phyloP scores from a whole-genome alignment of 2,329 filamentous ascomycete species.

The Trichoderma endophyticum region DNA sequence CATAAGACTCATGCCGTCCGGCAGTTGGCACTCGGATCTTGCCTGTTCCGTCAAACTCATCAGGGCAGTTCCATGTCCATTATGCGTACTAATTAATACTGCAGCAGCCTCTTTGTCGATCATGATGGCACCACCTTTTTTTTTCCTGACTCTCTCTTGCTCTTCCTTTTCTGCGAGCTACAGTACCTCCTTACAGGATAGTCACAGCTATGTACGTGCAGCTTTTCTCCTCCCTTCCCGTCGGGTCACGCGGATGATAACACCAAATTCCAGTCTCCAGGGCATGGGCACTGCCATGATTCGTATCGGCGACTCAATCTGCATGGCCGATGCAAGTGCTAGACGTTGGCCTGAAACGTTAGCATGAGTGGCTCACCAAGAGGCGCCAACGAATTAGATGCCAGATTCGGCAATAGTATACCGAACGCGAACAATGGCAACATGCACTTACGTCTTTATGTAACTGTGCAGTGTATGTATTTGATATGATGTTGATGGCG shows the following conservation, averaged over 20 bases:
- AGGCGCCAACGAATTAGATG: not conserved
- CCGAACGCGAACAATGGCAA: not conserved
- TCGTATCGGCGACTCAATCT: not conserved
- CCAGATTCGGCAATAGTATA: not conserved
- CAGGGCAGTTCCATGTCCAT: not conserved
- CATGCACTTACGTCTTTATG: not conserved
- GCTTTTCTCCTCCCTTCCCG: not conserved
- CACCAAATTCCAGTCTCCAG: not conserved
- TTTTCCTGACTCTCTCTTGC: not conserved
- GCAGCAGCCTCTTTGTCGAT: slow-evolving; percentile 3
- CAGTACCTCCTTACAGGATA: not conserved
- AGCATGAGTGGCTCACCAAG: not conserved
- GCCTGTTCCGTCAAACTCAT: not conserved
- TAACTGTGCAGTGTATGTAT: not conserved
- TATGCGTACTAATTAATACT: not conserved
- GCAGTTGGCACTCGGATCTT: not conserved
- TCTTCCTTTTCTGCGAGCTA: not conserved
- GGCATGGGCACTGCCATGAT: not conserved
- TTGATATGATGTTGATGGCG: not conserved
- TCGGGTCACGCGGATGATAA: not conserved
- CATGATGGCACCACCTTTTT: not conserved
- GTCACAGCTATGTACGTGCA: not conserved
- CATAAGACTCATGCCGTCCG: not conserved
- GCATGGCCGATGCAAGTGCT: not conserved
- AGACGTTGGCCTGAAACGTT: not conserved